These are phyloP conservation scores for Aspergillus floridensis DNA, from an alignment of 2,329 filamentous ascomycete species.

Conservation along the genomic window DNA sequence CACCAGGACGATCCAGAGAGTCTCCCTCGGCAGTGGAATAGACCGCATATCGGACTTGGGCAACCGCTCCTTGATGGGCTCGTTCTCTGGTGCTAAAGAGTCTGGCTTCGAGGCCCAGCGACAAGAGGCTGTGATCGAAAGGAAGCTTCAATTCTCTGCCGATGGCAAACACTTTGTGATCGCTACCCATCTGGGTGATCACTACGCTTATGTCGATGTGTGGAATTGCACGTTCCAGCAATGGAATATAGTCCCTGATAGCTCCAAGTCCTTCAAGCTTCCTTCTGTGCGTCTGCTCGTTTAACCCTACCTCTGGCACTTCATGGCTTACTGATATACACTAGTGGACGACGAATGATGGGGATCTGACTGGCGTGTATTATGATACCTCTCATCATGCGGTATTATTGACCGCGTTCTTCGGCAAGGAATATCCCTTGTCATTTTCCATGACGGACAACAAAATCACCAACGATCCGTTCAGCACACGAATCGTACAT, in stretches of 20 bases:
- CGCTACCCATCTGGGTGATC: slow-evolving; percentile 34
- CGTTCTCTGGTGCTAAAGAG: background rate
- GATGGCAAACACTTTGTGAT: slow-evolving; percentile 33
- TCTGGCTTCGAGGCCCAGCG: slow-evolving; percentile 7
- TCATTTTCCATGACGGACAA: slow-evolving; percentile 17
- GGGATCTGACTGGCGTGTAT: slow-evolving; percentile 35
- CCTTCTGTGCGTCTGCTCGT: slow-evolving; percentile 16
- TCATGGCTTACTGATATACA: slow-evolving; percentile 7
- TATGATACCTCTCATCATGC: slow-evolving; percentile 30
- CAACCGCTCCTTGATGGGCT: slow-evolving; percentile 3
- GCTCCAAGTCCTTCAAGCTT: slow-evolving; percentile 20
- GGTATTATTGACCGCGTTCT: slow-evolving; percentile 29
- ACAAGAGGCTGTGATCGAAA: slow-evolving; percentile 27
- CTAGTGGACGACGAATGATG: slow-evolving; percentile 34
- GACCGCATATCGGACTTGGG: slow-evolving; percentile 9
- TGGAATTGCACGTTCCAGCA: slow-evolving; percentile 20
- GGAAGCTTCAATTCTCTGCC: slow-evolving; percentile 34
- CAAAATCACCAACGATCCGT: slow-evolving; percentile 27
- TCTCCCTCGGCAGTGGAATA: slow-evolving; percentile 13
- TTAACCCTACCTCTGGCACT: background rate
- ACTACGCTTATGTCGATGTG: slow-evolving; percentile 23
- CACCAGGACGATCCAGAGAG: slow-evolving; percentile 12
- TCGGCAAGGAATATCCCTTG: slow-evolving; percentile 21
- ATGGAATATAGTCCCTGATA: slow-evolving; percentile 18
- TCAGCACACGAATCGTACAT: slow-evolving; percentile 32